These are phyloP conservation scores for Digitaria exilis DNA, from an alignment of 202 grass and related monocot genomes.

Conservation along the genomic window DNA sequence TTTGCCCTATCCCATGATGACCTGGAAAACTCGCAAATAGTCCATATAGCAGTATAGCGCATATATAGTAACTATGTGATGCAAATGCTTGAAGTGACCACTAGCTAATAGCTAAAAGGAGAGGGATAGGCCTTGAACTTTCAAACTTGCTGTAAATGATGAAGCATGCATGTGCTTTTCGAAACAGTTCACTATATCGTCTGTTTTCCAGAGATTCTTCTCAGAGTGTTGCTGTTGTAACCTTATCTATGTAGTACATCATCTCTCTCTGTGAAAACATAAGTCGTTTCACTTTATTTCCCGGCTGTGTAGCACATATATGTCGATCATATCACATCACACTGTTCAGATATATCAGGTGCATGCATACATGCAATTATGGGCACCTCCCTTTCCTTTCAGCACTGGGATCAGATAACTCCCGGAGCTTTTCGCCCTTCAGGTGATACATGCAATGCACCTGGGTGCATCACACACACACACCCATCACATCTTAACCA, in stretches of 20 bases:
- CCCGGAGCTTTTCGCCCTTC: slow-evolving; percentile 34
- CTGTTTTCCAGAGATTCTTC: slow-evolving; percentile 8
- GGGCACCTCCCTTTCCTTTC: slow-evolving; percentile 21
- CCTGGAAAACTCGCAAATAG: neutral
- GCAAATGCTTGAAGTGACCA: neutral
- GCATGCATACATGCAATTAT: slow-evolving; percentile 55
- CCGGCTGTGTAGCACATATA: neutral
- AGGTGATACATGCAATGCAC: slow-evolving; percentile 46
- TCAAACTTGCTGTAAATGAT: neutral
- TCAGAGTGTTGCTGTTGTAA: slow-evolving; percentile 19
- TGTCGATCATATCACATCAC: slow-evolving; percentile 23
- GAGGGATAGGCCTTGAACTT: neutral
- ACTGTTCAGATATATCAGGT: slow-evolving; percentile 43
- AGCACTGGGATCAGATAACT: slow-evolving; percentile 46
- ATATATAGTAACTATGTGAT: neutral
- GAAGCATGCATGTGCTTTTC: neutral
- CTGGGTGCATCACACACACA: slow-evolving; percentile 39
- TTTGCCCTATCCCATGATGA: neutral
- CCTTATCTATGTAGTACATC: no score
- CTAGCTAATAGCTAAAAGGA: neutral
- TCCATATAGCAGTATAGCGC: neutral
- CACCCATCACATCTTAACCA: slow-evolving; percentile 53
- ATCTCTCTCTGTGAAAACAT: neutral
- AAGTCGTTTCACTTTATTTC: neutral
- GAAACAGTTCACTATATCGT: neutral